Conservation (phyloP, 2,329 filamentous ascomycete genomes). For the Stromatinia cepivora region DNA sequence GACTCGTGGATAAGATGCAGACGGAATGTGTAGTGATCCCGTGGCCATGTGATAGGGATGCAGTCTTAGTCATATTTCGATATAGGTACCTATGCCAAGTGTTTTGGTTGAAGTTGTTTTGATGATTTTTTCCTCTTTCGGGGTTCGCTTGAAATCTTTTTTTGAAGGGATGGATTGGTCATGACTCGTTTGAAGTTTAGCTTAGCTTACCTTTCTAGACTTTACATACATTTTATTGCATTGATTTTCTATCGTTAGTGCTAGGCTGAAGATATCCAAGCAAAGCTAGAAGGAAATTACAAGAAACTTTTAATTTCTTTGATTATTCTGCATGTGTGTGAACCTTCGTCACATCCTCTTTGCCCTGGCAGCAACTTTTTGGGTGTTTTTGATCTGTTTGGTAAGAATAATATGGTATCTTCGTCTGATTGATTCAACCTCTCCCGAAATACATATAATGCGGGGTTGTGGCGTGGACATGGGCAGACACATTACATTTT, state of each 20-base stretch:
- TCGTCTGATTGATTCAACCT: not conserved
- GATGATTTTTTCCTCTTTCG: not conserved
- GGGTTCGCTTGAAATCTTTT: not conserved
- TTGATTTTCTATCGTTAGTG: not conserved
- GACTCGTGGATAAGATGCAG: conserved; percentile 2
- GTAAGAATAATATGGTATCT: not conserved
- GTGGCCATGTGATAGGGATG: conserved; percentile 11
- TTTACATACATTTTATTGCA: not conserved
- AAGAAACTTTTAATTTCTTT: no score
- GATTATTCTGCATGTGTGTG: not conserved
- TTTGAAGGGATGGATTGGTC: not conserved
- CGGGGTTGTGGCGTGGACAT: conserved; percentile 5
- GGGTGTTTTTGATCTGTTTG: not conserved
- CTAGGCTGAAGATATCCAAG: not conserved
- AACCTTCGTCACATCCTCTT: not conserved
- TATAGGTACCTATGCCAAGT: not conserved
- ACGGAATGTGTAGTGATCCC: conserved; percentile 11
- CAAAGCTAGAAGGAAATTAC: not conserved
- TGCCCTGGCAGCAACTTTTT: not conserved
- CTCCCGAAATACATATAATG: not conserved
- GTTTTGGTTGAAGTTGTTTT: not conserved
- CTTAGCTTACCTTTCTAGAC: not conserved
- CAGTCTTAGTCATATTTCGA: not conserved
- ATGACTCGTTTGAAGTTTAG: not conserved
- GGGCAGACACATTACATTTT: not conserved